Evolutionary conservation across 352 stramenopile species (phyloP), one percentile per base, ranked within the genome.

Genomic region (Pythium pyrilobum): DNA sequence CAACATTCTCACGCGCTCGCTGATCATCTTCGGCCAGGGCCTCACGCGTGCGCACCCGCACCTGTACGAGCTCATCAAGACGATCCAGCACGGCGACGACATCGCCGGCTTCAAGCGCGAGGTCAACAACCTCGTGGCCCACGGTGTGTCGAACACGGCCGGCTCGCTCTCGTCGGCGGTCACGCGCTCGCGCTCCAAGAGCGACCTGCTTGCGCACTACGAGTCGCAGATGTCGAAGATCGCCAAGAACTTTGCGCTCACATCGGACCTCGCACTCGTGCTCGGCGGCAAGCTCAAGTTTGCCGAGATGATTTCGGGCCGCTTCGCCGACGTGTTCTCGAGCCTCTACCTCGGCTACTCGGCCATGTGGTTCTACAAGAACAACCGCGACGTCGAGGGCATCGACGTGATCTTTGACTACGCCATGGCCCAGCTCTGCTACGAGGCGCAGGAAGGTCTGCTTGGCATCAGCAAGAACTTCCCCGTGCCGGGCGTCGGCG

Each of bases 251-350:
- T 99, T 99, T 76, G 96, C 96, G 18, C 75, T 98, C 59, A 96
- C 84, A 34, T 81, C 94, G 1, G 96, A 99, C 67, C 61, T 99
- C 15, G 94, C 95, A 57, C 87, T 99, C 29, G 96, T 97, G 56
- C 81, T 99, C 43, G 96, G 96, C 36, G 96, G 96, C 41, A 96
- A 97, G 62, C 81, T 99, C 27, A 99, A 99, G 76, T 99, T 99
- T 68, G 95, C 97, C 44, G 96, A 99, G 70, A 97, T 99, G 75
- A 81, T 98, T 28, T 98, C 96, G 65, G 96, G 96, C 23, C 82
- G 96, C 33, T 97, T 99, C 58, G 87, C 96, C 0, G 96, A 99
- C 77, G 94, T 97, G 12, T 92, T 99, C 59, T 97, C 92, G 33
- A 97, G 89, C 61, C 87, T 99, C 46, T 98, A 98, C 72, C 66